Base-by-base conservation (phyloP, 768 basidiomycete species). In the Pleurotus sapidus region DNA sequence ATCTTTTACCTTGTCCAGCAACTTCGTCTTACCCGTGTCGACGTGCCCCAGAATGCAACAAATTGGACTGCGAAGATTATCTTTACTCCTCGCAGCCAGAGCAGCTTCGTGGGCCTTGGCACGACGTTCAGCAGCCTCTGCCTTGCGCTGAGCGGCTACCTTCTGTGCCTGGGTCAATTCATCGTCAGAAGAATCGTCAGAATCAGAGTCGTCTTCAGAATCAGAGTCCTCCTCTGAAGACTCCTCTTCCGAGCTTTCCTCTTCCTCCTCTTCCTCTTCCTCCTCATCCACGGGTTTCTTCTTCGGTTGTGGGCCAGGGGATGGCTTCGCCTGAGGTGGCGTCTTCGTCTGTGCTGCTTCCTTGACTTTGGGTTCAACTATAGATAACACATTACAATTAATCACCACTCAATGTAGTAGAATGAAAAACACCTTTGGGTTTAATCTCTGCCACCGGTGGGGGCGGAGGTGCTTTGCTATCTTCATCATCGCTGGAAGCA, bases 11-110 rank as follows among this genome's bases (percentile, higher is more conserved):
- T 98, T 98, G 71, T 99, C 97, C 64, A 99, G 73, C 39, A 99
- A 77, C 73, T 97, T 98, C 12, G 97, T 99, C 76, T 99, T 99
- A 59, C 97, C 97, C 3, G 95, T 98, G 79, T 99, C 97, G 82
- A 99, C 97, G 70, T 99, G 97, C 59, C 97, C 97, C 60, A 99
- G 73, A 65, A 99, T 99, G 83, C 96, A 98, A 69, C 96, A 98
- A 68, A 99, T 99, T 12, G 97, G 97, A 69, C 89, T 93, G 43
- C 97, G 89, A 47, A 99, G 74, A 68, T 98, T 76, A 63, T 98
- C 94, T 71, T 91, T 94, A 69, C 75, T 93, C 51, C 93, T 75
- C 3, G 89, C 91, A 42, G 95, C 91, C 58, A 95, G 70, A 2
- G 97, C 95, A 25, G 84, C 89, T 70, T 91, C 86, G 63, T 88